Evolutionary conservation across 495 filamentous ascomycete species (phyloP).

Genomic region (Penicillium soppii): DNA sequence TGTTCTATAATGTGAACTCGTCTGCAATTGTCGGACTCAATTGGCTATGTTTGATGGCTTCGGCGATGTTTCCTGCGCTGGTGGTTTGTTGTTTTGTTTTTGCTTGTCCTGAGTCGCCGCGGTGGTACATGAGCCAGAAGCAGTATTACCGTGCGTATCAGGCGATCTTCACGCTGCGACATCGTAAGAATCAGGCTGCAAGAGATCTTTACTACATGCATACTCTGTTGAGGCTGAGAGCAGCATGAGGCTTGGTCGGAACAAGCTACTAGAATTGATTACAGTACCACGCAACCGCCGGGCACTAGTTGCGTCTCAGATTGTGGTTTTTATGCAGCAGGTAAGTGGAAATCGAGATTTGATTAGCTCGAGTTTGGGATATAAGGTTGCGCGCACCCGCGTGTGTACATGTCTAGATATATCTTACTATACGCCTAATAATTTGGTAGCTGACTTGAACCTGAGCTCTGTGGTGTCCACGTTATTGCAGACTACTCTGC

Average conservation of each 20-base stretch:
- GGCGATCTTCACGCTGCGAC: constrained; percentile 64
- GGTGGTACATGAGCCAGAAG: constrained; percentile 77
- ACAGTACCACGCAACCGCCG: constrained; percentile 77
- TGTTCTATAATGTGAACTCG: constrained; percentile 63
- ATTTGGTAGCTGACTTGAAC: constrained; percentile 31
- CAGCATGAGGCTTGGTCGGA: constrained; percentile 57
- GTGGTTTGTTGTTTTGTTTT: constrained; percentile 70
- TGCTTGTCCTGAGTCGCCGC: constrained; percentile 70
- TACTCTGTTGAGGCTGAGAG: constrained; percentile 67
- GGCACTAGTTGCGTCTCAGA: constrained; percentile 68
- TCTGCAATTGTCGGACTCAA: constrained; percentile 63
- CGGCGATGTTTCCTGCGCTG: constrained; percentile 71
- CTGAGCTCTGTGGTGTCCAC: constrained; percentile 62
- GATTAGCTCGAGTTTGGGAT: no score
- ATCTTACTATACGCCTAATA: no score
- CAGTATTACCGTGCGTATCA: constrained; percentile 64
- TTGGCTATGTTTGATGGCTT: constrained; percentile 84
- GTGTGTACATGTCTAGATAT: no score
- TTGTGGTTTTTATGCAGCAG: constrained; percentile 89
- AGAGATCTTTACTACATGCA: constrained; percentile 83
- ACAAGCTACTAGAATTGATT: constrained; percentile 66
- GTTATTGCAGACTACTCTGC: constrained; percentile 58
- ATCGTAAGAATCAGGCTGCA: constrained; percentile 72
- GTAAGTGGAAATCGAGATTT: no score
- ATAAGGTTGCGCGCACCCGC: no score